Evolutionary conservation across 495 filamentous ascomycete species (phyloP).

Genomic region (Hypomontagnella submonticulosa): DNA sequence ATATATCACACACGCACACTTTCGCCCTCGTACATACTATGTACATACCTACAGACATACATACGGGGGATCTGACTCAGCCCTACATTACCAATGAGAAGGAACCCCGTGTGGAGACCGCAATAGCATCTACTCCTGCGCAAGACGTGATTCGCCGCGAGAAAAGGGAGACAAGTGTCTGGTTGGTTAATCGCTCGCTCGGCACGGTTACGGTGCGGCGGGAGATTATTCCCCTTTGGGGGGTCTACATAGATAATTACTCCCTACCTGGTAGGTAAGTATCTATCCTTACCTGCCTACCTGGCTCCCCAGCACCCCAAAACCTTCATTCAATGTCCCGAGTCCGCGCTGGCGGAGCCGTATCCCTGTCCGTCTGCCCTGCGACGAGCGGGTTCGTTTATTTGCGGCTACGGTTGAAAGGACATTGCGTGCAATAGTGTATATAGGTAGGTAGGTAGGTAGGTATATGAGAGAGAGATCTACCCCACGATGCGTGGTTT

Average conservation of each 20-base stretch:
- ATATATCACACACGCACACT: too few species aligned
- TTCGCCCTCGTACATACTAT: not conserved
- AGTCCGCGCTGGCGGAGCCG: slow-evolving; percentile 34
- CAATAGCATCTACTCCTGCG: too few species aligned
- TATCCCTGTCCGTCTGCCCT: slow-evolving; percentile 21
- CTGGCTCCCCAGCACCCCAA: not conserved
- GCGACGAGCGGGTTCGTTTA: not conserved
- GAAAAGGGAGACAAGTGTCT: too few species aligned
- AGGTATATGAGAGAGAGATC: too few species aligned
- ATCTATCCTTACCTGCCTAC: not conserved
- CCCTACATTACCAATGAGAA: slow-evolving; percentile 40
- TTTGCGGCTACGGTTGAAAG: not conserved
- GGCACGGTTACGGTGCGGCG: not conserved
- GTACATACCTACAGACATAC: not conserved
- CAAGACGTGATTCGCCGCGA: too few species aligned
- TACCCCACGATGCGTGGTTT: too few species aligned
- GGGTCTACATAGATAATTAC: too few species aligned
- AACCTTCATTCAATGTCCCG: slow-evolving; percentile 9
- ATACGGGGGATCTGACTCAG: slow-evolving; percentile 37
- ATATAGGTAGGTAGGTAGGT: too few species aligned
- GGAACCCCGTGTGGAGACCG: slow-evolving; percentile 25
- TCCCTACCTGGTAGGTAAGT: too few species aligned
- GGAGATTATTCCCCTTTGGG: slow-evolving; percentile 16
- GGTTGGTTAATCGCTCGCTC: too few species aligned
- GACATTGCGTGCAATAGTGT: too few species aligned